These are phyloP conservation scores for Panus rudis DNA, from an alignment of 768 basidiomycete genomes.

Conservation along the genomic window DNA sequence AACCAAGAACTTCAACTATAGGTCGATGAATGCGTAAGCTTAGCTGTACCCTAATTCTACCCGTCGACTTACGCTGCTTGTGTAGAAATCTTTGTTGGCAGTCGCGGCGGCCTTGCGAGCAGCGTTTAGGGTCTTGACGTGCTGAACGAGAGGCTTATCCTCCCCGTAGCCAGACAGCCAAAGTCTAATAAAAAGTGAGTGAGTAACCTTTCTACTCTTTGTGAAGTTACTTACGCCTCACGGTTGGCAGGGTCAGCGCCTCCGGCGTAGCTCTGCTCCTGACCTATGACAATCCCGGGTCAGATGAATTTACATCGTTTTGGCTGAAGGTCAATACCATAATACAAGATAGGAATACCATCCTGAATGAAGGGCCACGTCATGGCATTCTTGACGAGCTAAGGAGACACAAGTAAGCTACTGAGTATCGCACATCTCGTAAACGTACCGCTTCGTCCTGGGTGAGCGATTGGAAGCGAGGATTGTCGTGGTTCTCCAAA, in stretches of 20 bases:
- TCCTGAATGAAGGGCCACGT: slow-evolving; percentile 44
- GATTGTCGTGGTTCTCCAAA: slow-evolving; percentile 50
- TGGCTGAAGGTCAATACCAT: slow-evolving; percentile 25
- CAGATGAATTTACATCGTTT: background rate
- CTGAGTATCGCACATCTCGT: background rate
- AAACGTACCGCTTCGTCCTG: slow-evolving; percentile 34
- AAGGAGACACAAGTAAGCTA: background rate
- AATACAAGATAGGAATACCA: slow-evolving; percentile 45
- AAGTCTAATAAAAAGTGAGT: slow-evolving; percentile 30
- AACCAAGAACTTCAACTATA: slow-evolving; percentile 39
- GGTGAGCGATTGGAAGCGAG: slow-evolving; percentile 38
- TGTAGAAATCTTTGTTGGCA: slow-evolving; percentile 36
- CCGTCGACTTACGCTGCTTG: slow-evolving; percentile 33
- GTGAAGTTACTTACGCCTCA: slow-evolving; percentile 33
- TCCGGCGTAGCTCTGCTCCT: slow-evolving; percentile 44
- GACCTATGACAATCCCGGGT: slow-evolving; percentile 27
- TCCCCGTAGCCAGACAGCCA: slow-evolving; percentile 53
- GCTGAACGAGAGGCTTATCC: slow-evolving; percentile 41
- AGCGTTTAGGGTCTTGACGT: slow-evolving; percentile 42
- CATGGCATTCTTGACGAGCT: slow-evolving; percentile 42
- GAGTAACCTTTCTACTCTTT: background rate
- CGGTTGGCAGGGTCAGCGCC: slow-evolving; percentile 40
- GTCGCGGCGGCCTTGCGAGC: slow-evolving; percentile 42
- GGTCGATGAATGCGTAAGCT: background rate
- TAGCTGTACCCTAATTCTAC: no score